Percentiles rank a stretch among this genome's conserved stretches.
These are phyloP conservation scores for Aspergillus spinulosporus DNA, from an alignment of 2,329 filamentous ascomycete genomes.

Conservation along the genomic window DNA sequence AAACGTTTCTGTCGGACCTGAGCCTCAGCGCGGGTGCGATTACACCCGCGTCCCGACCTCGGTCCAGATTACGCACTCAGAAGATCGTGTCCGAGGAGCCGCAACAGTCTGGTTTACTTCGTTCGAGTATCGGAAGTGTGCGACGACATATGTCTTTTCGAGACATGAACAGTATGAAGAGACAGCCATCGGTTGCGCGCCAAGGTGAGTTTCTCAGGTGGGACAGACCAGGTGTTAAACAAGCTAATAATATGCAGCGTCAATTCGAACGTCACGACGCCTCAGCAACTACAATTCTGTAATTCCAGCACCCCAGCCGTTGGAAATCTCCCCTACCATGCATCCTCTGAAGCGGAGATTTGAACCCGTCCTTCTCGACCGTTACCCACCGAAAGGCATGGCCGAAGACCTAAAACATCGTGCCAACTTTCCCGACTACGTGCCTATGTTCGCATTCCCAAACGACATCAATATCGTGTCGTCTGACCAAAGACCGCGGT, in stretches of 20 bases:
- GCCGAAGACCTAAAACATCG: slow-evolving; percentile 76
- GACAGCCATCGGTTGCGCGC: slow-evolving; percentile 74
- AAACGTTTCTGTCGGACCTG: slow-evolving; percentile 89
- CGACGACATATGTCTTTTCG: slow-evolving; percentile 87
- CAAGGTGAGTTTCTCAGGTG: slow-evolving; percentile 59
- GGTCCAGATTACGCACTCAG: slow-evolving; percentile 77
- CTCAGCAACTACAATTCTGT: slow-evolving; percentile 98
- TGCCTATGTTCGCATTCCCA: slow-evolving; percentile 98
- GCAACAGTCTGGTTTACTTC: slow-evolving; percentile 47
- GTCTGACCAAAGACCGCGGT: slow-evolving; percentile 85
- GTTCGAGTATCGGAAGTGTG: slow-evolving; percentile 75
- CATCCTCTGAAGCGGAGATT: slow-evolving; percentile 92
- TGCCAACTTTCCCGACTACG: slow-evolving; percentile 91
- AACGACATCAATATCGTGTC: slow-evolving; percentile 98
- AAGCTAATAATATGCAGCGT: slow-evolving; percentile 49
- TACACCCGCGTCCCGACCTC: slow-evolving; percentile 64
- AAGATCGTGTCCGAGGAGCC: slow-evolving; percentile 76
- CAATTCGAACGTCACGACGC: slow-evolving; percentile 77
- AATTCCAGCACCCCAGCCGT: slow-evolving; percentile 87
- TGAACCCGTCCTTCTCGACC: slow-evolving; percentile 91
- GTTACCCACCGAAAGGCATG: slow-evolving; percentile 83
- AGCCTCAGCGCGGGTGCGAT: slow-evolving; percentile 84
- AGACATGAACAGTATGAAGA: slow-evolving; percentile 93
- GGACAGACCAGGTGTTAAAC: background rate
- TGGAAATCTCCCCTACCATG: slow-evolving; percentile 88